Base-by-base conservation (phyloP, 73 alveolate species). In the Blepharisma stoltei region DNA sequence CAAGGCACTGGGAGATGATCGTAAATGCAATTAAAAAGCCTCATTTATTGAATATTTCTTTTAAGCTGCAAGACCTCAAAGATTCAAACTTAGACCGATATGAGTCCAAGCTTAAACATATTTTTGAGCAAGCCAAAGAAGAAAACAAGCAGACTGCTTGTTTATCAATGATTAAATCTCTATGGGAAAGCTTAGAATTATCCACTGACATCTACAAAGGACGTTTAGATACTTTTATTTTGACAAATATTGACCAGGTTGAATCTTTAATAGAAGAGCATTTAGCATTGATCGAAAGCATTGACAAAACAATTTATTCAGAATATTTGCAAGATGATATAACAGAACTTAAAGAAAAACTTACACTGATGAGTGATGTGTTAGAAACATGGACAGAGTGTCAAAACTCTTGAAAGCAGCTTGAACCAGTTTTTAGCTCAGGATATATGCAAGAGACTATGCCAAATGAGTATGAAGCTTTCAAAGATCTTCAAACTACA, bases 361-460 rank as follows among this genome's bases (percentile, higher is more conserved):
- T 88, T 38, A 84, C 54, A 43, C 83, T 53, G 14, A 88, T 88
- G 95, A 75, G 67, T 9, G 54, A 54, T 9, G 86, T 83, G 52
- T 43, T 88, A n/a, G 95, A 88, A 54, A 82, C 70, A 23, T 88
- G 95, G 95, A 86, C 83, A 6, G 85, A 88, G 32, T 84, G 90
- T 6, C 84, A 88, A 54, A 67, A 78, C 4, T 66, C 83, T 46
- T 88, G 95, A 92, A 83, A 83, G 45, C 83, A 88, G 49, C 54
- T 88, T 70, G 92, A 88, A 50, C 91, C 92, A 1, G 83, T 88
- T 6, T 79, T 83, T 54, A 65, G 66, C 37, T 76, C 84, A 49
- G 52, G 71, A 11, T 60, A 82, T 20, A 82, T 82, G 70, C 82
- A 82, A 49, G 52, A 76, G 18, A 81, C 76, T 6, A 71, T 82